Evolutionary conservation across 2,329 filamentous ascomycete species (phyloP), one percentile per base, ranked within the genome.

Genomic region (Diaporthe destruens): DNA sequence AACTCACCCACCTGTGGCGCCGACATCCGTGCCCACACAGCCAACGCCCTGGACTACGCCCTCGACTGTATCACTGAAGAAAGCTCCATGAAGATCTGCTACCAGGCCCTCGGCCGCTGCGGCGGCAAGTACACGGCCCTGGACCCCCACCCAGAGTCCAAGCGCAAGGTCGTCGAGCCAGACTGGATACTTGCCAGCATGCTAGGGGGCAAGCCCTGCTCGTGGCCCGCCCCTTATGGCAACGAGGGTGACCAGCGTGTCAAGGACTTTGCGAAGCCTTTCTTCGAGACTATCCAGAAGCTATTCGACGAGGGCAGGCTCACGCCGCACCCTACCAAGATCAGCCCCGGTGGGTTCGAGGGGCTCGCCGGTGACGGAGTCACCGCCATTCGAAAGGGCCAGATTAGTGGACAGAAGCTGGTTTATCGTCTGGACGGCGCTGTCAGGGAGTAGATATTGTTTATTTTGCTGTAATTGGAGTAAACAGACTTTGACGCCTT

Each of bases 1-100:
- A 81, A 80, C 7, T 79, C 76, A 39, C 71, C 76, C 0, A 78
- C 71, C 11, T 76, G 75, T 47, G 76, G 44, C 18, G 75, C 73
- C 1, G 78, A 82, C 16, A 84, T 87, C 71, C 76, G 78, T 0
- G 72, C 69, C 2, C 81, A 82, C 75, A 86, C 85, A 0, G 71
- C 76, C 3, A 82, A 84, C 77, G 71, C 59, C 2, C 79, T 87
- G 1, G 71, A 71, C 1, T 82, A 81, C 59, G 81, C 78, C 1
- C 71, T 87, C 1, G 85, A 87, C 76, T 82, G 79, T 71, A 78
- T 86, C 59, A 76, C 82, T 0, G 76, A 79, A 36, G 71, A 74
- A 2, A 49, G 75, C 32, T 80, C 80, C 1, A 81, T 80, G 59
- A 65, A 74, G 8, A 63, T 82, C 16, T 85, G 84, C 77, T 84